Base-by-base conservation (phyloP, 495 filamentous ascomycete genomes). In the Immersiella caudata region DNA sequence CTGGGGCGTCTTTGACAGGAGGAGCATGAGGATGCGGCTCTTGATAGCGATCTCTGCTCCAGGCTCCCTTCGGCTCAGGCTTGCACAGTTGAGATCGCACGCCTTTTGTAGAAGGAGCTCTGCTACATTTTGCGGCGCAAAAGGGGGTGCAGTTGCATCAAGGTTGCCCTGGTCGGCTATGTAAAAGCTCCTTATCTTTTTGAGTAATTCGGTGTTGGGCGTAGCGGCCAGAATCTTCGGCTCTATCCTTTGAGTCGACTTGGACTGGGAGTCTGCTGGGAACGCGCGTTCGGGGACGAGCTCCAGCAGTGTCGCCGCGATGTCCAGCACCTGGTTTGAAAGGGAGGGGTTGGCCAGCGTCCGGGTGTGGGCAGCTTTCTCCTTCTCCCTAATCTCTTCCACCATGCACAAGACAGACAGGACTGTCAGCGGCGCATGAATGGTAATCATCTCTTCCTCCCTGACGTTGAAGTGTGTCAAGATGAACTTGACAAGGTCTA, bases 361-460 rank as follows among this genome's bases (percentile, higher is more conserved):
- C 24, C 56, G 49, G 2, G 52, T 25, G 9, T 55, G 62, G 18
- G 58, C 26, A 54, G 69, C 50, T 61, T 70, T 66, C 22, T 67
- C 69, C 40, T 66, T 66, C 24, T 70, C 67, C 40, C 74, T 79
- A 6, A 76, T 69, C 50, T 84, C 81, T 68, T 85, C 80, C 18
- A 89, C 72, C 75, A 84, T 89, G n/a, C 87, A 80, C 12, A 97
- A 79, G 12, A 92, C 78, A 11, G 89, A 85, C 16, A 97, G 74
- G 18, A 86, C 85, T 62, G 91, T 80, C 20, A 95, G 76, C 57
- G 95, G 95, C 35, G 92, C 89, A 79, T 99, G 95, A 3, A 90
- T 78, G 29, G 90, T 81, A 36, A 96, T 75, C 95, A 99, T 98
- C 74, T 99, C 95, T 75, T 98, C 94, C 76, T 98, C 95, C 60